These are phyloP conservation scores for Stentor roeselii DNA, from an alignment of 73 alveolate species.

Conservation along the genomic window DNA sequence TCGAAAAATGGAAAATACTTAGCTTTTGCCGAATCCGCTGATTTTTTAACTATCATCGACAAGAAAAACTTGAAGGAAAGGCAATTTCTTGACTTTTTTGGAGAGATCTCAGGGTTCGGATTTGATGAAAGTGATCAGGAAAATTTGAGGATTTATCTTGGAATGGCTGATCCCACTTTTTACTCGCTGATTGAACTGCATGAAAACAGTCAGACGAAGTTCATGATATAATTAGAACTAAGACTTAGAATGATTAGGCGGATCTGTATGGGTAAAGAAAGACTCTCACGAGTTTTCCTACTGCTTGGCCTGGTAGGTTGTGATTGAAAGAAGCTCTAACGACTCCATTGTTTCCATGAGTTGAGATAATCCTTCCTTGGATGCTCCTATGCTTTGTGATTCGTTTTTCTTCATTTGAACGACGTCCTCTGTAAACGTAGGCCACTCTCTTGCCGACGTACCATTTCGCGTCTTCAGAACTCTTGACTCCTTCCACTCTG, in stretches of 20 bases:
- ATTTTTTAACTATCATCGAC: background rate
- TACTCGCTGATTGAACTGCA: background rate
- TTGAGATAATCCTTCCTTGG: slow-evolving; percentile 39
- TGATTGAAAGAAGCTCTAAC: background rate
- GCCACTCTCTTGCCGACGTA: slow-evolving; percentile 34
- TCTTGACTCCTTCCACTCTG: slow-evolving; percentile 56
- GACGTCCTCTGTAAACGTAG: slow-evolving; percentile 28
- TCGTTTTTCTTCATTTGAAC: no score
- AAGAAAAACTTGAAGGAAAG: background rate
- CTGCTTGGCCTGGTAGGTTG: slow-evolving; percentile 17
- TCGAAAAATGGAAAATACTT: slow-evolving; percentile 16
- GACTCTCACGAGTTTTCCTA: slow-evolving; percentile 7
- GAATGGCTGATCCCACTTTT: slow-evolving; percentile 14
- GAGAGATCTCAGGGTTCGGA: slow-evolving; percentile 18
- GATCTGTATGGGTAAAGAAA: slow-evolving; percentile 24
- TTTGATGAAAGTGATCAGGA: slow-evolving; percentile 5
- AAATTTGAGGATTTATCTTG: background rate
- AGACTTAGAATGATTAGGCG: no score
- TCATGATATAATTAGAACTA: no score
- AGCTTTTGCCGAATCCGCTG: slow-evolving; percentile 34
- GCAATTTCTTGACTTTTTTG: slow-evolving; percentile 21
- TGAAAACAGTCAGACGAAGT: no score
- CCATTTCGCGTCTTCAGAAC: slow-evolving; percentile 36
- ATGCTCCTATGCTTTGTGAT: slow-evolving; percentile 36
- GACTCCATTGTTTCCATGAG: slow-evolving; percentile 32